Conservation (phyloP, 169 alveolate species). For the Nephromyces sp. region DNA sequence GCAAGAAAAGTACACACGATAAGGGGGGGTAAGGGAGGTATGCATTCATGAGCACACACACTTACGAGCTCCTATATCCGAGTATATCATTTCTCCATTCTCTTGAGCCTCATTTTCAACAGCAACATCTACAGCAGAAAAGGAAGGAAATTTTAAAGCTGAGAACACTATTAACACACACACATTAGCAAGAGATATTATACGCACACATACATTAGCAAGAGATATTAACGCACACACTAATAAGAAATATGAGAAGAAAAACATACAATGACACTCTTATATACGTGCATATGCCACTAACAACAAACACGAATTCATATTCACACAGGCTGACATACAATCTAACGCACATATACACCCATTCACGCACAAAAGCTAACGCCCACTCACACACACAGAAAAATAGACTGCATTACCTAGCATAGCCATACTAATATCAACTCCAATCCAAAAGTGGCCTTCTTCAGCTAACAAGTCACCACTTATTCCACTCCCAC, state of each 20-base stretch:
- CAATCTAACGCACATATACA: no score
- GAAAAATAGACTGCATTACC: slow-evolving; percentile 7
- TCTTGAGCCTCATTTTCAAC: slow-evolving; percentile 29
- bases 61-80: slow-evolving; percentile 79
- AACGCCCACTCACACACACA: not conserved
- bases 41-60: no score
- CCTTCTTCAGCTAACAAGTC: slow-evolving; percentile 68
- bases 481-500: slow-evolving; percentile 86
- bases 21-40: no score
- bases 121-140: slow-evolving; percentile 27
- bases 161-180: no score
- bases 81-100: slow-evolving; percentile 68
- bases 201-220: no score
- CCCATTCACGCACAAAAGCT: not conserved
- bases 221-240: no score
- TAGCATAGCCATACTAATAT: slow-evolving; percentile 77
- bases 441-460: slow-evolving; percentile 83
- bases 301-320: not conserved
- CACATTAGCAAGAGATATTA: no score
- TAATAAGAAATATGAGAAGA: no score
- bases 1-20: no score
- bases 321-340: not conserved
- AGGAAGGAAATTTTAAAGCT: no score
- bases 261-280: not conserved
- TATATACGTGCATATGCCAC: no score